Evolutionary conservation across 257 asterid genomes (phyloP), one percentile per base, ranked within the genome.

Genomic region (Solanum infundibuliforme): DNA sequence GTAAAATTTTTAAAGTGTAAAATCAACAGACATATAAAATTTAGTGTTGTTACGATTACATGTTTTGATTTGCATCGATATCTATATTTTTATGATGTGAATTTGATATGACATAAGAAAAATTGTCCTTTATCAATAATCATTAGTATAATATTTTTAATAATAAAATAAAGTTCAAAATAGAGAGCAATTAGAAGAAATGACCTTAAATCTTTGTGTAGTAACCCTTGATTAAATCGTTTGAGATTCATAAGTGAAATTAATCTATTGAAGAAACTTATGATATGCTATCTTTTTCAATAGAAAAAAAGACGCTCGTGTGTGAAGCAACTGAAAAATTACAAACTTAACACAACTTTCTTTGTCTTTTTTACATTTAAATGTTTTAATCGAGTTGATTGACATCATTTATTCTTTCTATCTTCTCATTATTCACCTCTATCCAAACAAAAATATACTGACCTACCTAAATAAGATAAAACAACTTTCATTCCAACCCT

Each of bases 1-100:
- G 3, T n/a, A 5, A 10, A 65, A 65, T 0, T n/a, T 65, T n/a
- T 10, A 10, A 65, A n/a, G 1, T 11, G 0, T n/a, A n/a, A 65
- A 10, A 1, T n/a, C 16, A 65, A 65, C 0, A n/a, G 16, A 65
- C 16, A n/a, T 62, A 10, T 62, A 10, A 2, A 65, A 11, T 25
- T 5, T 10, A 0, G 1, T 65, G 16, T 0, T 2, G 2, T 65
- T n/a, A 11, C 1, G 8, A 10, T 5, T n/a, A 65, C 2, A 10
- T 1, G 0, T 65, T n/a, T 65, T 9, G 4, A 65, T n/a, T 10
- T 65, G 71, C 6, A 25, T 10, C 6, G 5, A n/a, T n/a, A n/a
- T 5, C 16, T 2, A n/a, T 2, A n/a, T 27, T 72, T 71, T 29
- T 72, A 0, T 4, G 7, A 71, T 72, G 7, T 1, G 7, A 32